Conservation (phyloP, 2,329 filamentous ascomycete species). For the Exophiala alcalophila region DNA sequence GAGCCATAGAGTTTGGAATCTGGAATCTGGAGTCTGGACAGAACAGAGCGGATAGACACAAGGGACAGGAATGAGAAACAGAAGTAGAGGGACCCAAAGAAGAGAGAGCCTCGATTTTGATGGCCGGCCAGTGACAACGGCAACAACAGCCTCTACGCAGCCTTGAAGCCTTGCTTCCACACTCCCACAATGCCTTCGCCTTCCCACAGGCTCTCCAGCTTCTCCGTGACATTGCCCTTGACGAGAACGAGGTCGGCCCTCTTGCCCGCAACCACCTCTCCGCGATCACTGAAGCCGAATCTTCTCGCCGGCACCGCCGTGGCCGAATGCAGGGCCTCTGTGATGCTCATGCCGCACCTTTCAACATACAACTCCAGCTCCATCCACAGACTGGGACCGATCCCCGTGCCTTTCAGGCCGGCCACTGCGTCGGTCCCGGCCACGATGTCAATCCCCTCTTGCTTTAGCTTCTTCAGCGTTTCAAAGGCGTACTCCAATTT, state of each 20-base stretch:
- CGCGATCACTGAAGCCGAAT: conserved; percentile 34
- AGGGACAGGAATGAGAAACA: too few relatives aligned
- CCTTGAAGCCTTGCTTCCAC: conserved; percentile 29
- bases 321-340: conserved; percentile 32
- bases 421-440: conserved; percentile 34
- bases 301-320: conserved; percentile 31
- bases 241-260: conserved; percentile 30
- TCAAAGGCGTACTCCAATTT: conserved; percentile 27
- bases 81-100: too few relatives aligned
- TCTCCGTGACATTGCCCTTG: conserved; percentile 27
- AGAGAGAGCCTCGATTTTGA: too few relatives aligned
- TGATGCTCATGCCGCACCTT: conserved; percentile 30
- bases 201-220: conserved; percentile 26
- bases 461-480: conserved; percentile 27
- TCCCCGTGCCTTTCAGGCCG: conserved; percentile 26
- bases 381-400: conserved; percentile 32
- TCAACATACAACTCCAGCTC: conserved; percentile 33
- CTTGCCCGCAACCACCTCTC: conserved; percentile 29
- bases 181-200: conserved; percentile 26
- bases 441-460: conserved; percentile 33
- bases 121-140: too few relatives aligned
- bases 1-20: too few relatives aligned
- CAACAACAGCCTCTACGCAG: conserved; percentile 7
- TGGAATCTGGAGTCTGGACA: too few relatives aligned
- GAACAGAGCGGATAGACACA: too few relatives aligned